These are phyloP conservation scores for Termitomyces sp. DNA, from an alignment of 768 basidiomycete species.

Conservation along the genomic window DNA sequence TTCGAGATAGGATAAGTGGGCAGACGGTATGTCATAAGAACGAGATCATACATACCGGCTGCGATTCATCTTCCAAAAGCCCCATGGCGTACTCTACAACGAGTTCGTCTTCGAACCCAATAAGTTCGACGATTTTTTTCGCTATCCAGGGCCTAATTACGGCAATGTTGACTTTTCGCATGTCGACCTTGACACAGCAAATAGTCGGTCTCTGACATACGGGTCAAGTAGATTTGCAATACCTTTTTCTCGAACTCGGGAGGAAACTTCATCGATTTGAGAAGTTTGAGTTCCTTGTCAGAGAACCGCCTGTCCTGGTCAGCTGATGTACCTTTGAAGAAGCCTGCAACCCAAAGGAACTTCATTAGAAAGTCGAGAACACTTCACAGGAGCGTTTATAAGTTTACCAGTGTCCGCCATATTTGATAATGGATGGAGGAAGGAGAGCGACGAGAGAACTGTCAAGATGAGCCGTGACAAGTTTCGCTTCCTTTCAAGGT, in stretches of 20 bases:
- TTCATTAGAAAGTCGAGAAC: slow-evolving; percentile 17
- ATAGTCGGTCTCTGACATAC: neutral
- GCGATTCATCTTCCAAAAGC: slow-evolving; percentile 79
- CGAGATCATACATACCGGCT: slow-evolving; percentile 55
- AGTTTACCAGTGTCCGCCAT: slow-evolving; percentile 65
- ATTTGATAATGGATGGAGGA: slow-evolving; percentile 1
- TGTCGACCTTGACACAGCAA: slow-evolving; percentile 63
- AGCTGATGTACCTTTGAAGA: slow-evolving; percentile 88
- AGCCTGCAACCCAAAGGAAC: slow-evolving; percentile 44
- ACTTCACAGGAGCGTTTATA: slow-evolving; percentile 40
- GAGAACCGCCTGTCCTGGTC: slow-evolving; percentile 92
- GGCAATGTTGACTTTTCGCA: slow-evolving; percentile 89
- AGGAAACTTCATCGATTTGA: slow-evolving; percentile 90
- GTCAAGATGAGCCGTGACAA: neutral
- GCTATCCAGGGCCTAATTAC: slow-evolving; percentile 96
- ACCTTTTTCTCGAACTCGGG: slow-evolving; percentile 87
- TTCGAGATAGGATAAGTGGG: neutral
- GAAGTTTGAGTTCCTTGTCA: slow-evolving; percentile 89
- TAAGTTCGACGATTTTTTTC: slow-evolving; percentile 85
- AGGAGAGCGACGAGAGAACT: neutral
- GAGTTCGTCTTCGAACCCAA: slow-evolving; percentile 96
- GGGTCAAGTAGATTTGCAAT: neutral
- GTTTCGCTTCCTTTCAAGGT: neutral
- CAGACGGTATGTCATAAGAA: neutral
- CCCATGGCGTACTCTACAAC: slow-evolving; percentile 97